Evolutionary conservation across 176 grass and related monocot species (phyloP).

Genomic region (Zoysia pacifica): DNA sequence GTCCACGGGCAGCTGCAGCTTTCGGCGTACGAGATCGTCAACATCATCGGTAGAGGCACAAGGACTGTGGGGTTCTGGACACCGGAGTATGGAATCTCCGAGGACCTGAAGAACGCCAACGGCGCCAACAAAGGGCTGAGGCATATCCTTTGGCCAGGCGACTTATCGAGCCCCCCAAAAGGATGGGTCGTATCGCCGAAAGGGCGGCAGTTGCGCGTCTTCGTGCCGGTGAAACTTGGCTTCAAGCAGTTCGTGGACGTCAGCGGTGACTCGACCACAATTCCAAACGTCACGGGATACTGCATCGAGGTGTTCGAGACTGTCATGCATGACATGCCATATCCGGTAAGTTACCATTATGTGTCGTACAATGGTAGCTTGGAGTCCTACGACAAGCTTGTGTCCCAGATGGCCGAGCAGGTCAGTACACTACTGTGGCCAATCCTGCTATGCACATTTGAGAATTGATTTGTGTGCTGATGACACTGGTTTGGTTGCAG

Average conservation of each 20-base stretch:
- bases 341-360: constrained; percentile 39
- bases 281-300: constrained; percentile 48
- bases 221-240: constrained; percentile 65
- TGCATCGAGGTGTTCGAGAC: constrained; percentile 75
- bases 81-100: constrained; percentile 32
- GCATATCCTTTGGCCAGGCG: constrained; percentile 57
- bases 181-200: constrained; percentile 63
- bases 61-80: constrained; percentile 70
- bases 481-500: constrained; percentile 30
- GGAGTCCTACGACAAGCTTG: constrained; percentile 48
- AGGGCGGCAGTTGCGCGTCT: constrained; percentile 37
- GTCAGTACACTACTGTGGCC: neutral
- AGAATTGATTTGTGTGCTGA: neutral
- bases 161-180: constrained; percentile 24
- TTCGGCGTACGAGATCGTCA: constrained; percentile 65
- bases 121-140: constrained; percentile 28
- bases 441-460: neutral
- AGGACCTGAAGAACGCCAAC: neutral
- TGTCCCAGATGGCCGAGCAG: constrained; percentile 30
- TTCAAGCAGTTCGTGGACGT: constrained; percentile 71
- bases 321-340: constrained; percentile 47
- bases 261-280: neutral
- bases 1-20: constrained; percentile 62
- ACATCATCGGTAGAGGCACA: constrained; percentile 58
- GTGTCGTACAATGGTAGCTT: neutral